These are phyloP conservation scores for Gautieria morchelliformis DNA, from an alignment of 768 basidiomycete genomes.

Conservation along the genomic window DNA sequence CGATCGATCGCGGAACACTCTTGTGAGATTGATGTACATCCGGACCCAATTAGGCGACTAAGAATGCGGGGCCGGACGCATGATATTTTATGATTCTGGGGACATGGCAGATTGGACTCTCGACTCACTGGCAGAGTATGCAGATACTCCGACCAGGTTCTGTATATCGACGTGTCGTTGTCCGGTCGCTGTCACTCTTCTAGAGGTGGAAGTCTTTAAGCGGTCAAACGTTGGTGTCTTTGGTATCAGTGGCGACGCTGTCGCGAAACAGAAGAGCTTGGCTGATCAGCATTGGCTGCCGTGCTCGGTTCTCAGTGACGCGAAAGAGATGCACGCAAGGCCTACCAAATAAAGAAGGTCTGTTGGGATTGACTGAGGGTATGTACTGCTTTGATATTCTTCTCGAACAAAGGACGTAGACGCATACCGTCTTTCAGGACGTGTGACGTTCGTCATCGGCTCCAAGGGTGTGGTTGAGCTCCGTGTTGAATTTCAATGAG, in stretches of 20 bases:
- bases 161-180: no score
- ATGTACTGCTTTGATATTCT: not conserved
- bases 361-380: slow-evolving; percentile 53
- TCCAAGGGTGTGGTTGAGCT: slow-evolving; percentile 56
- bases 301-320: slow-evolving; percentile 73
- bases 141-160: no score
- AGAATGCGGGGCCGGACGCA: no score
- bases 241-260: slow-evolving; percentile 65
- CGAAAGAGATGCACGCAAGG: slow-evolving; percentile 47
- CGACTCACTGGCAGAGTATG: no score
- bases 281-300: slow-evolving; percentile 60
- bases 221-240: slow-evolving; percentile 54
- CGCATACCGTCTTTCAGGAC: slow-evolving; percentile 16
- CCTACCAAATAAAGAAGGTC: slow-evolving; percentile 54
- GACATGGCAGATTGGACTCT: no score
- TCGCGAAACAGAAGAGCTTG: slow-evolving; percentile 65
- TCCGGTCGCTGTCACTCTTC: not conserved
- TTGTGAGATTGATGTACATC: no score
- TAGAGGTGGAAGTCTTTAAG: slow-evolving; percentile 60
- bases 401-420: not conserved
- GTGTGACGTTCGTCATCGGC: slow-evolving; percentile 74
- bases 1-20: no score
- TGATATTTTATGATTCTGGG: no score
- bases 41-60: no score
- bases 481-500: slow-evolving; percentile 51